These are phyloP conservation scores for Solanum aculeatissimum DNA, from an alignment of 305 asterid species.

Conservation along the genomic window DNA sequence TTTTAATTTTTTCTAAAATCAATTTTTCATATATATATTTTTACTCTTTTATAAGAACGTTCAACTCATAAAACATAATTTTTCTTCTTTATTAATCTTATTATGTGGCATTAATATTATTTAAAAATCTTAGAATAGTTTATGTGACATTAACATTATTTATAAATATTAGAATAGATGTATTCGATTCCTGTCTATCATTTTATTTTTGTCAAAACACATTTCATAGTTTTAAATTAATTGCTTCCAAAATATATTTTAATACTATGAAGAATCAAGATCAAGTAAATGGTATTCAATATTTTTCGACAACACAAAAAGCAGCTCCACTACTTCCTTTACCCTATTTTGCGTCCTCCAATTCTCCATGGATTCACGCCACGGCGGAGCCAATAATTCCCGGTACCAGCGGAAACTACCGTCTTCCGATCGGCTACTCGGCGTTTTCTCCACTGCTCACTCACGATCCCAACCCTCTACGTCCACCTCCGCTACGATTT, in stretches of 20 bases:
- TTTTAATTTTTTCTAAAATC: too few species aligned
- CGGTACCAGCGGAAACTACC: conserved; percentile 13
- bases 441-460: conserved; percentile 9
- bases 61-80: too few species aligned
- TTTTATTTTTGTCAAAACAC: too few species aligned
- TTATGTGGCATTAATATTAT: too few species aligned
- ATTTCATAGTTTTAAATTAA: too few species aligned
- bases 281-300: neutral
- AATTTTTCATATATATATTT: too few species aligned
- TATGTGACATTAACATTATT: too few species aligned
- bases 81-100: too few species aligned
- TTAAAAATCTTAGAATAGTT: too few species aligned
- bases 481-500: neutral
- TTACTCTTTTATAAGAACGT: too few species aligned
- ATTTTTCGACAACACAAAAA: neutral
- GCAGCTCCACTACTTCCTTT: neutral
- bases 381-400: conserved; percentile 20
- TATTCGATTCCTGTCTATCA: too few species aligned
- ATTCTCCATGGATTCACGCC: conserved; percentile 29
- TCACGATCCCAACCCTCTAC: conserved; percentile 1
- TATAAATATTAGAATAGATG: too few species aligned
- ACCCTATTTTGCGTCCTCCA: neutral
- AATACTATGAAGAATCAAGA: neutral
- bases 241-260: neutral
- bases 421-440: conserved; percentile 28